Base-by-base conservation (phyloP, 768 basidiomycete species). In the Russula compacta region DNA sequence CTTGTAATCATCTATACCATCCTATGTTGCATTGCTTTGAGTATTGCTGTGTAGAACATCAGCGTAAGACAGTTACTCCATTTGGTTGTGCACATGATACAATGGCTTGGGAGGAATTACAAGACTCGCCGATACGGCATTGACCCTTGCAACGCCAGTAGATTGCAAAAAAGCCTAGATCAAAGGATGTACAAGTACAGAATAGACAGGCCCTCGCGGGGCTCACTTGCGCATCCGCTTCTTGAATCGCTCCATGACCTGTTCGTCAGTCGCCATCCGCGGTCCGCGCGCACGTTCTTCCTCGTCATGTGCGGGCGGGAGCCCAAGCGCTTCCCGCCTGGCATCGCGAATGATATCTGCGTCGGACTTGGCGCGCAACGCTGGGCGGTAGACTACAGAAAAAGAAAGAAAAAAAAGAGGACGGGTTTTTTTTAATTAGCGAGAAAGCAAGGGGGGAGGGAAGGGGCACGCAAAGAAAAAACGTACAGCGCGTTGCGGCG, bases 211-310 rank as follows among this genome's bases (percentile, higher is more conserved):
- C 6, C 11, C 11, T 12, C 19, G 4, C 3, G 19, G 19, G 5
- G 32, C 36, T 75, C 74, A 90, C 71, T 86, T 88, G 43, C 87
- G 83, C 89, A 93, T 92, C 60, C 94, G 78, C 75, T 98, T 97
- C 80, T 95, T 98, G 80, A 98, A 98, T 36, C 95, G 84, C 73
- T 95, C 93, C 90, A 94, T 90, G 56, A 91, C 90, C 74, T 88
- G 70, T 70, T 97, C 93, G 66, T 98, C 95, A 8, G 94, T 97
- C 11, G 94, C 94, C 80, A 86, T 84, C 67, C 90, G 89, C 14
- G 81, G 77, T 43, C 85, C 73, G 32, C 81, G 78, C 4, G 66
- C 67, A 58, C 63, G 70, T 8, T 73, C 73, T 0, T 71, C 60
- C 69, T 78, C 72, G 73, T 65, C 62, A 50, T 81, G 77, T 21